These are phyloP conservation scores for Plectranthus barbatus DNA, from an alignment of 257 asterid species.

Conservation along the genomic window DNA sequence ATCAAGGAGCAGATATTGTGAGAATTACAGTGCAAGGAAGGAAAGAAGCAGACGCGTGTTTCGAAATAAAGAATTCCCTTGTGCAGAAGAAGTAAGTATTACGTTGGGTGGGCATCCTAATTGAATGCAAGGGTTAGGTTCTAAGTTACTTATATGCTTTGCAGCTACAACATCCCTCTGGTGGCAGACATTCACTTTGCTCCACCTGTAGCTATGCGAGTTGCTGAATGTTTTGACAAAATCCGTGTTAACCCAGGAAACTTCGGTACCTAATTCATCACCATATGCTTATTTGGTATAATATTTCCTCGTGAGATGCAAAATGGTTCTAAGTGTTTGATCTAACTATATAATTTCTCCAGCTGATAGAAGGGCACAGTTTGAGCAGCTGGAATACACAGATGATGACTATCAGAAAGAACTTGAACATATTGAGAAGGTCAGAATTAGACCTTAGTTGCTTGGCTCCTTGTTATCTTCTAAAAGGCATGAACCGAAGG, in stretches of 20 bases:
- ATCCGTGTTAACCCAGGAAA: conserved; percentile 99
- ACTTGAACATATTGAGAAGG: conserved; percentile 97
- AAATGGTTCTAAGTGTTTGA: background rate
- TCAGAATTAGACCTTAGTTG: conserved; percentile 10
- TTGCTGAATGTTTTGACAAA: conserved; percentile 94
- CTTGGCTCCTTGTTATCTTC: conserved; percentile 1
- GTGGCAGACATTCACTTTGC: conserved; percentile 99
- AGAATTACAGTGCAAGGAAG: conserved; percentile 97
- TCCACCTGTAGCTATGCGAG: conserved; percentile 91
- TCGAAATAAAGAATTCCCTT: conserved; percentile 76
- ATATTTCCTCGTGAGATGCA: background rate
- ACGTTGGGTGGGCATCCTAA: background rate
- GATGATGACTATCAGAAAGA: conserved; percentile 97
- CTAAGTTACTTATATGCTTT: background rate
- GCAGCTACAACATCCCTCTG: conserved; percentile 41
- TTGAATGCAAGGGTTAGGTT: background rate
- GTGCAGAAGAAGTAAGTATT: conserved; percentile 84
- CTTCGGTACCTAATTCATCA: conserved; percentile 53
- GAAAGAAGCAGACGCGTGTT: conserved; percentile 98
- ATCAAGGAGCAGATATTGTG: conserved; percentile 91
- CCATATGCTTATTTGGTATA: background rate
- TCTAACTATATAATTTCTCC: conserved; percentile 25
- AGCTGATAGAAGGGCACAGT: conserved; percentile 99
- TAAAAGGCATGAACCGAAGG: background rate
- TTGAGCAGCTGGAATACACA: conserved; percentile 82